phyloP scores from a whole-genome alignment of 148 eudicot species.

The Vaccinium macrocarpon region DNA sequence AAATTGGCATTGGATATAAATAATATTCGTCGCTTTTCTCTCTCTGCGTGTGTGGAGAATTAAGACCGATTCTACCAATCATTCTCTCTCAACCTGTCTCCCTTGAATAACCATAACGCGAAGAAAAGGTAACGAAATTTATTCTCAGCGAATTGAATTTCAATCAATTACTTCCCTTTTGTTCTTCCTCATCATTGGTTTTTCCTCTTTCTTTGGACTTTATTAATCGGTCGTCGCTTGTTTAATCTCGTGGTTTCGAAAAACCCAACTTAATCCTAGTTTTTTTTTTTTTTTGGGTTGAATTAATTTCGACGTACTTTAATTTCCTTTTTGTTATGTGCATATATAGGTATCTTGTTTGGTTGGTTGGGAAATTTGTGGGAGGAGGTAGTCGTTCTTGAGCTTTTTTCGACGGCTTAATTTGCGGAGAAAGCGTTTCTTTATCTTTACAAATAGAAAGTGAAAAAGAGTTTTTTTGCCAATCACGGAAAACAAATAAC shows the following conservation, averaged over 20 bases:
- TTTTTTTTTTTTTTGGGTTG: neutral
- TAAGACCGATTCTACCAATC: neutral
- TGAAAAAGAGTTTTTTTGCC: neutral
- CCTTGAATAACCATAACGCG: neutral
- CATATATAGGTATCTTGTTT: neutral
- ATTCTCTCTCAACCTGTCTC: neutral
- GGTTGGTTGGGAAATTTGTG: neutral
- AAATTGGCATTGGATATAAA: neutral
- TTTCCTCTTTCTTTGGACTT: neutral
- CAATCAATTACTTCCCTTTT: neutral
- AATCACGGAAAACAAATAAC: neutral
- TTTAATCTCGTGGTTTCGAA: neutral
- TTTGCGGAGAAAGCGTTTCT: constrained; percentile 4
- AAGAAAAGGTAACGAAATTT: neutral
- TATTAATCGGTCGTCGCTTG: neutral
- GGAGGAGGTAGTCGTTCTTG: neutral
- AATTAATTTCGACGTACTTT: neutral
- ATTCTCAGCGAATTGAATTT: neutral
- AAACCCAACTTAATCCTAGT: too few relatives aligned
- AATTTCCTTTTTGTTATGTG: neutral
- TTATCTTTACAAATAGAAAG: neutral
- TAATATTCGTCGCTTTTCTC: neutral
- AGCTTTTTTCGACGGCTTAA: constrained; percentile 7
- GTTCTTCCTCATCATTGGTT: neutral
- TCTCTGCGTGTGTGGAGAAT: neutral